Evolutionary conservation across 768 basidiomycete species (phyloP).

Genomic region (Termitomyces sp.): DNA sequence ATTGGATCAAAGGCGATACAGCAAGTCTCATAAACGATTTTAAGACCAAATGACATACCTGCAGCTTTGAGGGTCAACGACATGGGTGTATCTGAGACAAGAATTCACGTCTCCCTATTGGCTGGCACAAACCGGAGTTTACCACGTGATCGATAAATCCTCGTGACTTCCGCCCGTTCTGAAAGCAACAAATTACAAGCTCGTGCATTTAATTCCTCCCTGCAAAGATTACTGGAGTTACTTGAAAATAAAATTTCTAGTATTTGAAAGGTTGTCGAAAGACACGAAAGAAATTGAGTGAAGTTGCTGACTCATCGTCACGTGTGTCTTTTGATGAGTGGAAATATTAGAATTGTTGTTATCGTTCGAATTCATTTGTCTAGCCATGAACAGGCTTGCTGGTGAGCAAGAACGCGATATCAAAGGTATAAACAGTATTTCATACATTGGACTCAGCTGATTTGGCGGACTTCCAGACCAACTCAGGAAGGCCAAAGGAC

Average conservation of each 20-base stretch:
- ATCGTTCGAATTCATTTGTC: background rate
- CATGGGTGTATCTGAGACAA: constrained; percentile 30
- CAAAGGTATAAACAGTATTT: constrained; percentile 16
- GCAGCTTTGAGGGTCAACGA: constrained; percentile 37
- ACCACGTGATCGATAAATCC: constrained; percentile 6
- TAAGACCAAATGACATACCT: constrained; percentile 21
- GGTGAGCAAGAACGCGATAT: constrained; percentile 32
- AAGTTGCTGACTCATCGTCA: background rate
- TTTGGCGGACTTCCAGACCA: constrained; percentile 18
- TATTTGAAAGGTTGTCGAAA: background rate
- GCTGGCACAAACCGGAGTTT: constrained; percentile 20
- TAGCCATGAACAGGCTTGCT: constrained; percentile 19
- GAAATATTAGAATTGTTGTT: background rate
- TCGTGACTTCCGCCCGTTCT: background rate
- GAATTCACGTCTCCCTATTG: constrained; percentile 17
- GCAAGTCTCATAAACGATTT: background rate
- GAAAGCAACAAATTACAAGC: background rate
- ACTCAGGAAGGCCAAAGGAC: constrained; percentile 39
- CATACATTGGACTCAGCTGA: background rate
- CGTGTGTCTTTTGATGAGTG: background rate
- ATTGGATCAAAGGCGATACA: background rate
- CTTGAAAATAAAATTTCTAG: background rate
- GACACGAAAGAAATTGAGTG: background rate
- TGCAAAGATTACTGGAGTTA: background rate
- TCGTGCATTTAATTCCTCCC: background rate